phyloP scores from a whole-genome alignment of 805 yeast species.

The Scheffersomyces ergatensis region DNA sequence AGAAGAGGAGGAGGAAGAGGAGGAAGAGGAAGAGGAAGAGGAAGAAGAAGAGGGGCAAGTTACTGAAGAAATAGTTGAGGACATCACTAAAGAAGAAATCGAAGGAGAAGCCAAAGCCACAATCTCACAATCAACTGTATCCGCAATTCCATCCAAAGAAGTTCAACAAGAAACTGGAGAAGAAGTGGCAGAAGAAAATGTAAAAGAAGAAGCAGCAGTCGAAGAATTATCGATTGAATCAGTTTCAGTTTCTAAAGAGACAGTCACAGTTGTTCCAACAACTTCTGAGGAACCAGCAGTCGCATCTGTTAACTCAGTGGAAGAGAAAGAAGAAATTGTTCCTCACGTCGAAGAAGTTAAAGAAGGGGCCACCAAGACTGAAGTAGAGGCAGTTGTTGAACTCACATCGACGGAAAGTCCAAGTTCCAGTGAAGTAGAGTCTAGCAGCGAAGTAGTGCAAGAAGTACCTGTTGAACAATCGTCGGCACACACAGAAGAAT shows the following conservation, averaged over 20 bases:
- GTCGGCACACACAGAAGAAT: no score
- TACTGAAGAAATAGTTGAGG: constrained; percentile 1
- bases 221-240: neutral
- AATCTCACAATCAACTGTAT: neutral
- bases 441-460: no score
- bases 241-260: constrained; percentile 1
- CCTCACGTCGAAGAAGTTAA: no score
- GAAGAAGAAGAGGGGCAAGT: constrained; percentile 1
- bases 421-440: no score
- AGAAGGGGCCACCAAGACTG: no score
- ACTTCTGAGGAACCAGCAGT: neutral
- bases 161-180: constrained; percentile 1
- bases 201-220: constrained; percentile 1
- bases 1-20: neutral
- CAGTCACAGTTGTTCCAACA: constrained; percentile 1
- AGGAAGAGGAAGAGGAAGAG: neutral
- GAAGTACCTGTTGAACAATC: no score
- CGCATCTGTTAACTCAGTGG: neutral
- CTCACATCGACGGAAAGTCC: no score
- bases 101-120: constrained; percentile 2
- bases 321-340: no score
- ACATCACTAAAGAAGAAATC: constrained; percentile 1
- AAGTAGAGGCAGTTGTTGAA: no score
- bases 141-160: neutral
- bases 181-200: constrained; percentile 2